Evolutionary conservation across 1,284 basidiomycete genomes (phyloP), one percentile per base, ranked within the genome.

Genomic region (Sporisorium iseilematis-ciliati): DNA sequence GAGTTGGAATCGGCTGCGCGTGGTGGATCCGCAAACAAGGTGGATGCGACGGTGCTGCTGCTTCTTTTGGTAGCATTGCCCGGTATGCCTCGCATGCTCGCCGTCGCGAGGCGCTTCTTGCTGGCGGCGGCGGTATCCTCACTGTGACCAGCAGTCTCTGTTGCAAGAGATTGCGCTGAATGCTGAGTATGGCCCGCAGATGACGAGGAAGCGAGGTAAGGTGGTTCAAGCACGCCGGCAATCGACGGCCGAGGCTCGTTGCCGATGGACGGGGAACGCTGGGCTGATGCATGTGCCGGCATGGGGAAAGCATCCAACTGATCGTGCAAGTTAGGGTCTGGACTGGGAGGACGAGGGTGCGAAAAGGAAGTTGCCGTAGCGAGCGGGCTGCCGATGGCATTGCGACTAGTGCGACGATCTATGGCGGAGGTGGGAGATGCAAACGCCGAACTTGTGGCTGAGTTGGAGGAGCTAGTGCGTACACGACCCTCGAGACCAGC

Each of bases 31-130:
- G 48, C 21, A 14, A 52, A 40, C 18, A n/a, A 16, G 7, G 50
- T 25, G 6, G 65, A 21, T 14, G 33, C 48, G 29, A 42, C 35
- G 26, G 41, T 21, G 29, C 11, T 29, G 48, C 29, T 45, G 23
- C 41, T 57, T 33, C 20, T 51, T 46, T 57, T 61, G 4, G 40
- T 49, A 4, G 65, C 56, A n/a, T 58, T 60, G 16, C 58, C 65
- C 1, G 65, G 58, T 11, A 67, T 21, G 42, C 65, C 58, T 53
- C 58, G 54, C 65, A 67, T 67, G 53, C 58, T 67, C 7, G 58
- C 21, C 2, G 65, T 53, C 8, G 65, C 58, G 11, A 38, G 18
- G 4, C 58, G 65, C 49, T 67, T 67, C 16, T 48, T 54, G 4
- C 45, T n/a, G 5, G 56, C 23, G 6, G 52, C n/a, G 16, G 26